Base-by-base conservation (phyloP, 192 early-diverging fungal species). In the Linnemannia exigua region DNA sequence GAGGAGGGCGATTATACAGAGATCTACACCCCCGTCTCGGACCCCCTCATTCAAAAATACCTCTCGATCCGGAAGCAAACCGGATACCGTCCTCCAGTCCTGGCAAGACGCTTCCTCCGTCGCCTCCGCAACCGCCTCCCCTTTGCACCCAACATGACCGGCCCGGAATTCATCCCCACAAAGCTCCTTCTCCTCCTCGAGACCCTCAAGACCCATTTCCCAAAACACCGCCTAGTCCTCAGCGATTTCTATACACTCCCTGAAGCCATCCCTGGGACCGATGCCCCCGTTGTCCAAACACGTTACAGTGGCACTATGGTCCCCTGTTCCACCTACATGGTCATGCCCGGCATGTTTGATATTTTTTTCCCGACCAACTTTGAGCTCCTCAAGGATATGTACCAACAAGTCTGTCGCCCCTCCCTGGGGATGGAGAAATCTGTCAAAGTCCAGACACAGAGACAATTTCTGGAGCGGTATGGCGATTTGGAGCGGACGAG, bases 351-450 rank as follows among this genome's bases (percentile, higher is more conserved):
- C 16, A 98, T 94, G 93, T 99, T 99, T 89, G 98, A 99, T 82
- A 98, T 99, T 67, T 99, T 99, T 88, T 99, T 99, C 82, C 98
- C 98, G 5, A 99, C 98, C 31, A 95, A 99, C 87, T 99, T 98
- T 92, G 96, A 96, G 80, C 87, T 97, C 20, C 79, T 97, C 83
- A 81, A 87, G 77, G 92, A 93, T 47, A 90, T 99, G 89, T 98
- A 99, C 87, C 88, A 91, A 31, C 73, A 82, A 20, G 89, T 95
- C 3, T 94, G 95, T 83, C 89, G 91, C 51, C 76, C 72, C 47
- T 48, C 73, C 74, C 75, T 84, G 81, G 84, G 41, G 63, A 80
- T 48, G 72, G 88, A 90, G 66, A 92, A 85, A 25, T 88, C 69
- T 5, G 87, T 91, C 67, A 89, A 90, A 74, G 90, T 96, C 4